Conservation (phyloP, 2,329 filamentous ascomycete genomes). For the Sclerotinia nivalis region DNA sequence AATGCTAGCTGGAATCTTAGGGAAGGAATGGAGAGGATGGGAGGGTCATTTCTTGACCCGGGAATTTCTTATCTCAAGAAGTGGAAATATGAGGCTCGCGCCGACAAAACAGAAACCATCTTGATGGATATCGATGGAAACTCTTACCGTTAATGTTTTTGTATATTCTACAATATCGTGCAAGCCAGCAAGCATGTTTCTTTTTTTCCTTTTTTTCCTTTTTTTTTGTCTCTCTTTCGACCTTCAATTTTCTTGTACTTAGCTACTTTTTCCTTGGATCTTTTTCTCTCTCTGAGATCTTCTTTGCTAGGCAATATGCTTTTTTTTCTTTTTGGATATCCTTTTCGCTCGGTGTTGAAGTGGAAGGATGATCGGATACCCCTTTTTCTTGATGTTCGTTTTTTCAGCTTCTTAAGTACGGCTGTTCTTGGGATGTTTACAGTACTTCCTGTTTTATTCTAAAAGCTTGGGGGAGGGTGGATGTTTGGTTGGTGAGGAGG, state of each 20-base stretch:
- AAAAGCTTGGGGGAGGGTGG: not conserved
- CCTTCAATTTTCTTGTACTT: not conserved
- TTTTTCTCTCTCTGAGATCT: not conserved
- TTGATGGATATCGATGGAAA: not conserved
- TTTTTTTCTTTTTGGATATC: not conserved
- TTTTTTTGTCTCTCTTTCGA: not conserved
- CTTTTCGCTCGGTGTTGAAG: conserved; percentile 10
- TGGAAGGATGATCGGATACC: conserved; percentile 10
- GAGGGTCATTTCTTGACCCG: not conserved
- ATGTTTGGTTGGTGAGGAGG: not conserved
- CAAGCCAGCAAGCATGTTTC: not conserved
- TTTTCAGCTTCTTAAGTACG: not conserved
- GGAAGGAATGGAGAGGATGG: not conserved
- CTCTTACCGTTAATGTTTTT: conserved; percentile 8
- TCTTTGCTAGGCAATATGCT: not conserved
- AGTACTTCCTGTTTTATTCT: conserved; percentile 3
- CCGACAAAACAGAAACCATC: conserved; percentile 2
- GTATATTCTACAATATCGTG: conserved; percentile 7
- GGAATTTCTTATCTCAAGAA: not conserved
- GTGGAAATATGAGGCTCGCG: conserved; percentile 1
- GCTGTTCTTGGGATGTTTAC: not conserved
- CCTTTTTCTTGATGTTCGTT: conserved; percentile 10
- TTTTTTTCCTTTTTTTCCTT: not conserved
- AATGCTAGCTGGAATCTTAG: conserved; percentile 8
- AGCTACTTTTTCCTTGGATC: conserved; percentile 2